phyloP scores from a whole-genome alignment of 129 eudicot species.

The Flaveria robusta region DNA sequence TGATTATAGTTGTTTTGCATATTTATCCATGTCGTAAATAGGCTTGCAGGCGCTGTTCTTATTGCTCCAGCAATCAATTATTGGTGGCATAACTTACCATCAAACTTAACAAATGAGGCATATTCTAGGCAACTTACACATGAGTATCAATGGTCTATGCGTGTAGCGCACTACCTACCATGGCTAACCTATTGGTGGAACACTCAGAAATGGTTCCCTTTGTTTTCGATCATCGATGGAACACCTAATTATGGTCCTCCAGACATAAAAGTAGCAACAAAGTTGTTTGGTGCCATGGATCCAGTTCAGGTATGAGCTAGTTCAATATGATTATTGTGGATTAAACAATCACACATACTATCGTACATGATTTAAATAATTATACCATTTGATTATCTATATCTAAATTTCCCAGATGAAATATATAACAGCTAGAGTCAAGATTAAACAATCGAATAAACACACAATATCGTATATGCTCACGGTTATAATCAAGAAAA shows the following conservation, averaged over 20 bases:
- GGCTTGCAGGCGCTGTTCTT: conserved; percentile 71
- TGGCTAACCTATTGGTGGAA: conserved; percentile 86
- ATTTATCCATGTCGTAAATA: conserved; percentile 6
- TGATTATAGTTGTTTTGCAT: too few species aligned
- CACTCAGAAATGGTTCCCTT: conserved; percentile 56
- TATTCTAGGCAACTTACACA: conserved; percentile 43
- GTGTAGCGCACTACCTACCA: conserved; percentile 62
- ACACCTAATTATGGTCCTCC: conserved; percentile 32
- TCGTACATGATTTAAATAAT: too few species aligned
- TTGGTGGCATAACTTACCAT: conserved; percentile 71
- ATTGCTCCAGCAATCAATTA: conserved; percentile 64
- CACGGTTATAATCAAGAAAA: too few species aligned
- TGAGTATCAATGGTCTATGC: conserved; percentile 59
- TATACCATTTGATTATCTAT: too few species aligned
- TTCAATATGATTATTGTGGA: too few species aligned
- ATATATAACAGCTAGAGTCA: too few species aligned
- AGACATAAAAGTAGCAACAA: conserved; percentile 34
- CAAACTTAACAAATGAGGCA: conserved; percentile 48
- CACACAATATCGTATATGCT: too few species aligned
- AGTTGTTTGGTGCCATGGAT: not conserved
- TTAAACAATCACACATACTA: too few species aligned
- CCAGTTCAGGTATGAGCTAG: not conserved
- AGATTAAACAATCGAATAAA: too few species aligned
- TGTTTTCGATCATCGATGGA: conserved; percentile 24
- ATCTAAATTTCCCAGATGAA: too few species aligned